These are phyloP conservation scores for Quercus cerris DNA, from an alignment of 306 rosid genomes.

Conservation along the genomic window DNA sequence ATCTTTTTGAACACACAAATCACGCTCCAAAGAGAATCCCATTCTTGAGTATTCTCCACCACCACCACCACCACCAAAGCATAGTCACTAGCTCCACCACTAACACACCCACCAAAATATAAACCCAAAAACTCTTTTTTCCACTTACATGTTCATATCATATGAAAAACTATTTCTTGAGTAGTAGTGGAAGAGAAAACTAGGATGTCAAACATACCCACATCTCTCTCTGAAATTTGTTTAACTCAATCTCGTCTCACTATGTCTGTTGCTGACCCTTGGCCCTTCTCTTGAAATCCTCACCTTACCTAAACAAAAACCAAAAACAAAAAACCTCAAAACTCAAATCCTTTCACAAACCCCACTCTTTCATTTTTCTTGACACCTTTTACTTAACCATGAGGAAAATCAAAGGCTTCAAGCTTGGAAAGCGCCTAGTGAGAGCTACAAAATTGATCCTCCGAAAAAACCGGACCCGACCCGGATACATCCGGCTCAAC, in stretches of 20 bases:
- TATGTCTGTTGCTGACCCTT: slow-evolving; percentile 75
- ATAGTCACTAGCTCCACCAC: too few relatives aligned
- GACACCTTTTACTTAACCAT: not conserved
- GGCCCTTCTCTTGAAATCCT: slow-evolving; percentile 52
- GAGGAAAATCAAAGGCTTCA: slow-evolving; percentile 56
- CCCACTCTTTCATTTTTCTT: not conserved
- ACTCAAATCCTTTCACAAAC: not conserved
- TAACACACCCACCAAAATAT: too few relatives aligned
- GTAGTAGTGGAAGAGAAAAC: not conserved
- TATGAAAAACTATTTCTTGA: slow-evolving; percentile 9
- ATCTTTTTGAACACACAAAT: not conserved
- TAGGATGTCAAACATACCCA: slow-evolving; percentile 61
- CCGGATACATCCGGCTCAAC: slow-evolving; percentile 26
- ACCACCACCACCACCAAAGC: too few relatives aligned
- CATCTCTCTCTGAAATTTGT: slow-evolving; percentile 56
- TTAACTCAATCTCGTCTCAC: slow-evolving; percentile 51
- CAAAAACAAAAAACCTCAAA: not conserved
- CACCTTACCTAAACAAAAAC: not conserved
- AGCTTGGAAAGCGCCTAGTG: slow-evolving; percentile 51
- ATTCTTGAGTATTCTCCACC: not conserved
- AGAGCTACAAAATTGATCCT: slow-evolving; percentile 48
- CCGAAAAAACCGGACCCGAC: slow-evolving; percentile 23
- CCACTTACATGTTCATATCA: too few relatives aligned
- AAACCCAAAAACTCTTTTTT: too few relatives aligned
- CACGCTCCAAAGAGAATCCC: not conserved